A percentile compares a stretch with the other conserved stretches of the same genome.
Conservation (phyloP, 345 rosid genomes). For the Eucalyptus rudis region DNA sequence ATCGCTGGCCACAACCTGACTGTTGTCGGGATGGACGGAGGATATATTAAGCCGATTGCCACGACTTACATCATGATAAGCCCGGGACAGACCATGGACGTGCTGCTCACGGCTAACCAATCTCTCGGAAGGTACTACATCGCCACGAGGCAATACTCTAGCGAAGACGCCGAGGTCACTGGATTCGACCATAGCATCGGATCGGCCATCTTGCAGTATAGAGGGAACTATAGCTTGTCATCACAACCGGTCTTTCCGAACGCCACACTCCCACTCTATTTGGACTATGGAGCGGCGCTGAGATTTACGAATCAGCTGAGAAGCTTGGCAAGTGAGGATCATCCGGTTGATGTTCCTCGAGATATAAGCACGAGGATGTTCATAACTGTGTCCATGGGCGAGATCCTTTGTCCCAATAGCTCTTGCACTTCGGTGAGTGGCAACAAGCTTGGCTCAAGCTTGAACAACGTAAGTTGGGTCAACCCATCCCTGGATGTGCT, state of each 20-base stretch:
- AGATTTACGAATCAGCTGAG: neutral
- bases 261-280: neutral
- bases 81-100: conserved; percentile 21
- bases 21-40: conserved; percentile 15
- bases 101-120: neutral
- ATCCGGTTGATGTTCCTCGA: neutral
- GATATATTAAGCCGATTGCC: conserved; percentile 8
- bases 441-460: neutral
- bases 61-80: neutral
- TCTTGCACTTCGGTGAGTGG: neutral
- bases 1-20: conserved; percentile 12
- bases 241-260: neutral
- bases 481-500: neutral
- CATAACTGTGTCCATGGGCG: neutral
- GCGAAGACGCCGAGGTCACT: neutral
- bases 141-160: neutral
- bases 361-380: neutral
- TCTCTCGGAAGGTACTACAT: neutral
- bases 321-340: neutral
- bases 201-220: neutral
- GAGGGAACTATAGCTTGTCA: neutral
- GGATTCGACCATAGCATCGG: neutral
- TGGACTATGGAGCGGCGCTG: neutral
- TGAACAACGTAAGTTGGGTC: conserved; percentile 3
- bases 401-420: neutral